phyloP scores from a whole-genome alignment of 352 stramenopile species.

The Phytophthora meadii region DNA sequence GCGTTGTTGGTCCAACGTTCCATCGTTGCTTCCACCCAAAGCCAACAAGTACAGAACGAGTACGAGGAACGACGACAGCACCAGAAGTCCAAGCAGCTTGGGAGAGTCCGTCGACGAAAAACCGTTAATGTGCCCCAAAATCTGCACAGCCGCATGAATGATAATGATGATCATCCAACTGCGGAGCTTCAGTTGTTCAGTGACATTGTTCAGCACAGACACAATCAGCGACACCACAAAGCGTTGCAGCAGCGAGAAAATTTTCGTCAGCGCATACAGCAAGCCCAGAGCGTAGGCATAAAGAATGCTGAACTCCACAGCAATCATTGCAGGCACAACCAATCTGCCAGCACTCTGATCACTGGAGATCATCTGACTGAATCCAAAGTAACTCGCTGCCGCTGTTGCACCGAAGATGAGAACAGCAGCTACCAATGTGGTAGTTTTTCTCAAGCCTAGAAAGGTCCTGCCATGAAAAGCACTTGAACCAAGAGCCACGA shows the following conservation, averaged over 20 bases:
- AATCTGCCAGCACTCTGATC: slow-evolving; percentile 1
- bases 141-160: slow-evolving; percentile 47
- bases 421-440: slow-evolving; percentile 9
- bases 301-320: slow-evolving; percentile 45
- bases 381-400: slow-evolving; percentile 25
- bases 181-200: slow-evolving; percentile 38
- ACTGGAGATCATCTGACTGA: slow-evolving; percentile 13
- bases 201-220: slow-evolving; percentile 32
- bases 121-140: slow-evolving; percentile 47
- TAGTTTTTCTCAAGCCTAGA: slow-evolving; percentile 15
- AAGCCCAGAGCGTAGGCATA: slow-evolving; percentile 68
- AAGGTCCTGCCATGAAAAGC: slow-evolving; percentile 10
- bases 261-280: slow-evolving; percentile 48
- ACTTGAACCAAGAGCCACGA: slow-evolving; percentile 2
- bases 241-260: slow-evolving; percentile 47
- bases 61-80: slow-evolving; percentile 51
- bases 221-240: slow-evolving; percentile 45
- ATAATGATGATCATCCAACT: slow-evolving; percentile 59
- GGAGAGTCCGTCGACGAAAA: slow-evolving; percentile 35
- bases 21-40: slow-evolving; percentile 46
- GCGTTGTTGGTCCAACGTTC: slow-evolving; percentile 56
- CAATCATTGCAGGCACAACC: slow-evolving; percentile 3
- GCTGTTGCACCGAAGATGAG: slow-evolving; percentile 16
- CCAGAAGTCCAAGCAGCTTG: slow-evolving; percentile 56
- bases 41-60: slow-evolving; percentile 60